Base-by-base conservation (phyloP, 495 filamentous ascomycete genomes). In the Zalerion maritima region DNA sequence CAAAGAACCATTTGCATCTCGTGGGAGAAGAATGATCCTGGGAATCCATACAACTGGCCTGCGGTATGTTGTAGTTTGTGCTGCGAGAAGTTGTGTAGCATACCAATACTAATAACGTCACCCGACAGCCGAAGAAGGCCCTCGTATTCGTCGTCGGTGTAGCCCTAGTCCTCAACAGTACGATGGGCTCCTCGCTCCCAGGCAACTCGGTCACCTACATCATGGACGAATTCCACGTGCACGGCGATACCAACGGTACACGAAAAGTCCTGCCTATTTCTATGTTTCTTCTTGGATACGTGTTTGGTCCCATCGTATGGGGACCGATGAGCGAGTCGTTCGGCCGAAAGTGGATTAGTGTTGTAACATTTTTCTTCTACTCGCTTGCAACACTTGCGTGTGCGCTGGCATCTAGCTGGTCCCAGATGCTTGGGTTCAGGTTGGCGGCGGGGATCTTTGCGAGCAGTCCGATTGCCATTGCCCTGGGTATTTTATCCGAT, bases 401-500 rank as follows among this genome's bases (percentile, higher is more conserved):
- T 41, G 75, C 77, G 1, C 41, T 85, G 6, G 62, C 80, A 6
- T 78, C 77, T 0, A 75, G 64, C 24, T 86, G 74, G 67, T 43
- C 69, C 0, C 51, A 60, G 0, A 61, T 86, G 11, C 57, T 85
- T 2, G 47, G 83, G 4, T 81, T 89, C 40, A 64, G 81, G 1
- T 54, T 75, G 0, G 48, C 84, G 5, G 64, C 62, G 11, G 80
- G 81, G 5, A 56, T 72, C 2, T 69, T 58, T 42, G 80, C 72
- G 6, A 70, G 69, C 18, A 67, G 68, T 10, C 76, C 80, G 1
- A 75, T 84, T 29, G 67, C 74, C 3, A 64, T 84, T 5, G 66
- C 79, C 10, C 73, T 77, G 0, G 81, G 81, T 6, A 56, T 82
- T 2, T 79, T 77, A 43, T 78, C 81, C 0, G 81, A 89, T 52